phyloP scores from a whole-genome alignment of 2,329 filamentous ascomycete species.

The Botrytis squamosa region DNA sequence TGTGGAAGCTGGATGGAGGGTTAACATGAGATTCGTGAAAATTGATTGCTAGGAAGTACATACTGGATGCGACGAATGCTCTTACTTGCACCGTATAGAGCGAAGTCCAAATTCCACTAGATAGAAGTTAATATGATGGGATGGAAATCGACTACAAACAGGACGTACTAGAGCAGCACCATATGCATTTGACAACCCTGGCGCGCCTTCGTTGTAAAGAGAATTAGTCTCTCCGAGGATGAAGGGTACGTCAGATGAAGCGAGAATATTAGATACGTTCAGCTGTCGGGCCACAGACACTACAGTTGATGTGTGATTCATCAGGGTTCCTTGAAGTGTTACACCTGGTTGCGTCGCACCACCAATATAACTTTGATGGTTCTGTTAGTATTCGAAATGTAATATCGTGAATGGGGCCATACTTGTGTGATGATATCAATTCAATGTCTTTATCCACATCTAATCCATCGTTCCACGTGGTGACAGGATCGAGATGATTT shows the following conservation, averaged over 20 bases:
- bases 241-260: slow-evolving; percentile 36
- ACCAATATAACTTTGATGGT: slow-evolving; percentile 55
- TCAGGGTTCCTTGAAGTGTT: slow-evolving; percentile 59
- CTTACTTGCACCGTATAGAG: slow-evolving; percentile 54
- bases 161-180: slow-evolving; percentile 53
- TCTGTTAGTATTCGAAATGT: slow-evolving; percentile 13
- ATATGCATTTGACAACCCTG: slow-evolving; percentile 62
- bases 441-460: slow-evolving; percentile 50
- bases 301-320: slow-evolving; percentile 60
- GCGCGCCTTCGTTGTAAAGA: slow-evolving; percentile 59
- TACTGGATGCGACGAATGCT: slow-evolving; percentile 55
- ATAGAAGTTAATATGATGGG: background rate
- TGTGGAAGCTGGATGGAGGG: slow-evolving; percentile 50
- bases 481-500: slow-evolving; percentile 52
- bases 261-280: slow-evolving; percentile 38
- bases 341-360: slow-evolving; percentile 59
- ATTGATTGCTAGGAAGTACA: background rate
- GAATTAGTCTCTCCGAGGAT: slow-evolving; percentile 53
- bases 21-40: background rate
- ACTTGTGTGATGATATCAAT: slow-evolving; percentile 61
- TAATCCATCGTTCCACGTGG: slow-evolving; percentile 54
- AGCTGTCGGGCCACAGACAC: slow-evolving; percentile 46
- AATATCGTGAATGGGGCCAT: slow-evolving; percentile 29
- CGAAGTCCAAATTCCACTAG: slow-evolving; percentile 60
- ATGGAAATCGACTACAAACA: background rate